Percentiles rank a stretch among this genome's conserved stretches.
Conservation (phyloP, 2,329 filamentous ascomycete genomes). For the Tothia fuscella region DNA sequence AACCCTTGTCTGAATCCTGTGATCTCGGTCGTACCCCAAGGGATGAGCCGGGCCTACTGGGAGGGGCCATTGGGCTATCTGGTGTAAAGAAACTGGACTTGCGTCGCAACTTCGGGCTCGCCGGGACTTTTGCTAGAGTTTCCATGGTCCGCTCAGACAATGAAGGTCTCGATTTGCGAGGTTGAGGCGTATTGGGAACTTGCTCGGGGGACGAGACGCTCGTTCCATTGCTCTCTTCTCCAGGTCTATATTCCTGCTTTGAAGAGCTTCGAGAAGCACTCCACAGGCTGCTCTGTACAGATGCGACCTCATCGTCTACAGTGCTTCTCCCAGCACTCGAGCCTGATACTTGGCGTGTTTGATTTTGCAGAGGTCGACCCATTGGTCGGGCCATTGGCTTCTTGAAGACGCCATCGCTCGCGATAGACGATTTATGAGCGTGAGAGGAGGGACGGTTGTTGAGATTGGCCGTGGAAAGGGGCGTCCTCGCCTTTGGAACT, state of each 20-base stretch:
- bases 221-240: background rate
- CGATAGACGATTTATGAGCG: constrained; percentile 7
- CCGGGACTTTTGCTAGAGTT: constrained; percentile 64
- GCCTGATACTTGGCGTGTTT: constrained; percentile 2
- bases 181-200: background rate
- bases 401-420: constrained; percentile 23
- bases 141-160: constrained; percentile 78
- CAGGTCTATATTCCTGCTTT: no score
- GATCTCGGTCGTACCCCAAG: constrained; percentile 32
- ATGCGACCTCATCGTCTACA: constrained; percentile 29
- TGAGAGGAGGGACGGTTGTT: constrained; percentile 4
- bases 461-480: background rate
- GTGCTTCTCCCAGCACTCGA: constrained; percentile 17
- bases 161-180: constrained; percentile 36
- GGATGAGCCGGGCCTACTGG: constrained; percentile 52
- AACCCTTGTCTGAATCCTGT: constrained; percentile 14
- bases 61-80: constrained; percentile 46
- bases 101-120: constrained; percentile 53
- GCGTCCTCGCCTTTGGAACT: background rate
- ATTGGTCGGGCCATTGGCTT: constrained; percentile 24
- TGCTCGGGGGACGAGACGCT: background rate
- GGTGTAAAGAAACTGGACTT: constrained; percentile 62
- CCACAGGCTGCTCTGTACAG: constrained; percentile 31
- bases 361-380: constrained; percentile 16
- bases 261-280: constrained; percentile 22